A percentile compares a stretch with the other conserved stretches of the same genome.
These are phyloP conservation scores for Toxoplasma gondii DNA, from an alignment of 169 alveolate species.

Conservation along the genomic window DNA sequence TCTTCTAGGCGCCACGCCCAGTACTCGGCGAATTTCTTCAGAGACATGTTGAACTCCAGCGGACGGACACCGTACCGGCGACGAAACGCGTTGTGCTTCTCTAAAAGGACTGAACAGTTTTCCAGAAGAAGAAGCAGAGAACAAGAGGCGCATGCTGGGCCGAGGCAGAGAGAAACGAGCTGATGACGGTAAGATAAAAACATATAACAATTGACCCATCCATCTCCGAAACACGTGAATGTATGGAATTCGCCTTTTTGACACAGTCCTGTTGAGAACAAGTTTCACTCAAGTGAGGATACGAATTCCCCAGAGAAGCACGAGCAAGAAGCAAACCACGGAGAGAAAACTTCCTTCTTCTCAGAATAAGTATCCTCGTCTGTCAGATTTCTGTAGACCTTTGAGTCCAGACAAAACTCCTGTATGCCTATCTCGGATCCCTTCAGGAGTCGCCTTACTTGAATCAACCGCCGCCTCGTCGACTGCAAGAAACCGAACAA, in stretches of 20 bases:
- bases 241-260: not conserved
- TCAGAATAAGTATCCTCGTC: too few species aligned
- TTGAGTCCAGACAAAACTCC: too few species aligned
- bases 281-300: not conserved
- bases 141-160: too few species aligned
- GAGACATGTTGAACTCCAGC: not conserved
- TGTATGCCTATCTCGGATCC: too few species aligned
- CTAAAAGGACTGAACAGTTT: not conserved
- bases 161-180: not conserved
- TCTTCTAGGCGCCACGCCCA: conserved; percentile 18
- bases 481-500: not conserved
- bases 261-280: not conserved
- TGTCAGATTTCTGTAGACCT: too few species aligned
- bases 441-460: not conserved
- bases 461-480: not conserved
- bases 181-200: not conserved
- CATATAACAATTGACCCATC: too few species aligned
- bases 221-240: not conserved
- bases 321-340: too few species aligned
- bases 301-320: not conserved
- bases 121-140: too few species aligned
- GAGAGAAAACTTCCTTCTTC: too few species aligned
- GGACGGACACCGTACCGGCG: not conserved
- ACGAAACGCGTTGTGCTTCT: not conserved
- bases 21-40: conserved; percentile 4